Conservation (phyloP, 2,329 filamentous ascomycete genomes). For the Cladosporium sp. region DNA sequence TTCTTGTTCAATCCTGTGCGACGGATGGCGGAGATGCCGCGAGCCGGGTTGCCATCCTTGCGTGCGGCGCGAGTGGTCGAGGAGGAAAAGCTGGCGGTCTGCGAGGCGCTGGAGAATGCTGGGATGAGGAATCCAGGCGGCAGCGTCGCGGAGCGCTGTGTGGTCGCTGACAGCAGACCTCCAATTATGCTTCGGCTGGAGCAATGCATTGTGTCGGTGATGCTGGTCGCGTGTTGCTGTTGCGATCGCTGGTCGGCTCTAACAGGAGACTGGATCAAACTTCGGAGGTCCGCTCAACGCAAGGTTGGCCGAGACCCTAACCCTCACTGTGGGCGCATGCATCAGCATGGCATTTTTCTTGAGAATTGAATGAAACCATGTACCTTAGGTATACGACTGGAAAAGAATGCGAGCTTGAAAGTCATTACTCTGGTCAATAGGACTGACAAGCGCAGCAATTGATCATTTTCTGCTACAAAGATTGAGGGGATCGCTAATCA, state of each 20-base stretch:
- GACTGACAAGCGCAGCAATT: background rate
- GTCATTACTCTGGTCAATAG: background rate
- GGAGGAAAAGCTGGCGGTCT: conserved; percentile 33
- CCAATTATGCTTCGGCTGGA: conserved; percentile 18
- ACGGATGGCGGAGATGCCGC: conserved; percentile 79
- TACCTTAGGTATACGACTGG: background rate
- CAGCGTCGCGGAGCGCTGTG: conserved; percentile 23
- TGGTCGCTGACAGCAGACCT: conserved; percentile 8
- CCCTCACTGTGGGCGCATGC: background rate
- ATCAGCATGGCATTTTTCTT: background rate
- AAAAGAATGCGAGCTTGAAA: background rate
- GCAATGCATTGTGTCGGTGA: conserved; percentile 15
- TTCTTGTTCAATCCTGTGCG: conserved; percentile 63
- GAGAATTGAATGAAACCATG: background rate
- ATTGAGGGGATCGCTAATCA: background rate
- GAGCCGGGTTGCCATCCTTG: conserved; percentile 74
- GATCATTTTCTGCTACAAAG: background rate
- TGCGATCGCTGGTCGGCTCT: conserved; percentile 2
- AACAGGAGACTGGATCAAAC: conserved; percentile 5
- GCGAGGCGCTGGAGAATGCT: conserved; percentile 29
- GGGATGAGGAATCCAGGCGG: conserved; percentile 39
- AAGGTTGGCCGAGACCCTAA: conserved; percentile 6
- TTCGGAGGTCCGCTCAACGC: background rate
- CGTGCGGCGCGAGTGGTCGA: conserved; percentile 29
- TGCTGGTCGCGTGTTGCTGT: conserved; percentile 6